Evolutionary conservation across 768 basidiomycete genomes (phyloP).

Genomic region (Daedaleopsis nitida): DNA sequence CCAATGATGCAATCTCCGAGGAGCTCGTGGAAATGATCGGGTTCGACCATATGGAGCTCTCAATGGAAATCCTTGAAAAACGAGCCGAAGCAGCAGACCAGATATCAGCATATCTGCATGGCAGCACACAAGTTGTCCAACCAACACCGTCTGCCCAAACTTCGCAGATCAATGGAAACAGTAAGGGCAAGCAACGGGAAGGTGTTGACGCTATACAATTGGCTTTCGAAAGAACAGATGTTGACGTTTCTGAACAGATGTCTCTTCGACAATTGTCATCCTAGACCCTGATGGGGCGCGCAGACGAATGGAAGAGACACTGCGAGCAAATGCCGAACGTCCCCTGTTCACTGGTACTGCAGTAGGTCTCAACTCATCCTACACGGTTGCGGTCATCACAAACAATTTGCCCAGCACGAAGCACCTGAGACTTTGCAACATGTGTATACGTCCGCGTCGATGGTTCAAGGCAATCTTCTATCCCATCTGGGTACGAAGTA

Average conservation of each 20-base stretch:
- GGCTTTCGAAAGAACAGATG: background rate
- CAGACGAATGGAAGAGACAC: conserved; percentile 59
- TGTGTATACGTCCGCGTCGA: conserved; percentile 76
- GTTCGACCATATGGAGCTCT: conserved; percentile 80
- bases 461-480: conserved; percentile 61
- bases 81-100: conserved; percentile 36
- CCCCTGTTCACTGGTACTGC: conserved; percentile 62
- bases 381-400: conserved; percentile 1
- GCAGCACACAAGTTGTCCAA: background rate
- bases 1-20: conserved; percentile 73
- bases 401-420: conserved; percentile 41
- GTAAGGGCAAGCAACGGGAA: conserved; percentile 17
- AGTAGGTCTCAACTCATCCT: conserved; percentile 37
- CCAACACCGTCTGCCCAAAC: background rate
- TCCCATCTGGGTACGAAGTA: conserved; percentile 79
- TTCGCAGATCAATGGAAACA: background rate
- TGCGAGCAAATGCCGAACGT: conserved; percentile 62
- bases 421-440: conserved; percentile 75
- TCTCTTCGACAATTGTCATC: conserved; percentile 22
- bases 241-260: background rate
- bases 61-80: conserved; percentile 65
- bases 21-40: conserved; percentile 83
- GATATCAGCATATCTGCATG: conserved; percentile 2
- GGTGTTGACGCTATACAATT: background rate
- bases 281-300: conserved; percentile 52